Percentiles rank a stretch among this genome's conserved stretches.
phyloP scores from a whole-genome alignment of 805 yeast genomes.

The Phaffomyces thermotolerans region DNA sequence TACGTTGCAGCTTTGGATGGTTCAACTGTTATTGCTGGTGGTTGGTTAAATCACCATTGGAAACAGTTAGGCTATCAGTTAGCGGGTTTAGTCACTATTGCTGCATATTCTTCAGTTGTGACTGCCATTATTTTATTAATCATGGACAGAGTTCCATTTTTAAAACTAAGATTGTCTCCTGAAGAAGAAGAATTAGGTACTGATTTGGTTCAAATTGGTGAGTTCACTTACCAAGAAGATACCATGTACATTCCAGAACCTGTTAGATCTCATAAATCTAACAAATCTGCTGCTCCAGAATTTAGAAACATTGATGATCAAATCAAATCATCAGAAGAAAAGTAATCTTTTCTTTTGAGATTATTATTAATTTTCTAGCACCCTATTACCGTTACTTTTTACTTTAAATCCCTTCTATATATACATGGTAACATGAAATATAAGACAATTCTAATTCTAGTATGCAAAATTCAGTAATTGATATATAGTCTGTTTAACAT shows the following conservation, averaged over 20 bases:
- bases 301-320: conserved; percentile 28
- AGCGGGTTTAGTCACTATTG: conserved; percentile 66
- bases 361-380: too few relatives aligned
- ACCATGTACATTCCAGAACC: conserved; percentile 70
- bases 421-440: too few relatives aligned
- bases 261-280: conserved; percentile 46
- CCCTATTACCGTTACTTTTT: too few relatives aligned
- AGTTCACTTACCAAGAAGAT: conserved; percentile 63
- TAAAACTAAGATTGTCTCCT: conserved; percentile 71
- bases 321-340: conserved; percentile 5
- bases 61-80: conserved; percentile 82
- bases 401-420: too few relatives aligned
- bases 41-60: conserved; percentile 82
- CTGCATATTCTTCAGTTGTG: conserved; percentile 66
- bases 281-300: conserved; percentile 20
- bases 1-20: conserved; percentile 83
- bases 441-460: too few relatives aligned
- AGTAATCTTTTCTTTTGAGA: too few relatives aligned
- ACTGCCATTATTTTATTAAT: conserved; percentile 58
- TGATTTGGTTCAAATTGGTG: conserved; percentile 86
- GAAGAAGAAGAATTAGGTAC: conserved; percentile 87
- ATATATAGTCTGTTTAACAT: too few relatives aligned
- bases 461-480: too few relatives aligned
- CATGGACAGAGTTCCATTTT: conserved; percentile 71
- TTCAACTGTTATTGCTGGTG: conserved; percentile 59